Conservation (phyloP, 2,329 filamentous ascomycete genomes). For the Diaporthe destruens region DNA sequence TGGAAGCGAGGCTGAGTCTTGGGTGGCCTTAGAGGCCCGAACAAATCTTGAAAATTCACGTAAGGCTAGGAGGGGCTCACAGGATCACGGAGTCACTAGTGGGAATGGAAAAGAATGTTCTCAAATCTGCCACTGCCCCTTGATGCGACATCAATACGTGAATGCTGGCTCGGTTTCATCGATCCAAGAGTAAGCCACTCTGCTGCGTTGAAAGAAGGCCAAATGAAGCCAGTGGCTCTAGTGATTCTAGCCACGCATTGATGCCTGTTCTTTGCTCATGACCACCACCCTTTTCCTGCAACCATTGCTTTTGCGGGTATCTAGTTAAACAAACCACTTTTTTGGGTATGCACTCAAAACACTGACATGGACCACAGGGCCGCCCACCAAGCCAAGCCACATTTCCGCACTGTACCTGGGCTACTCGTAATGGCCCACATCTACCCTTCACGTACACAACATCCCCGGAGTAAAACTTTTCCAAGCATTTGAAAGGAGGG, state of each 20-base stretch:
- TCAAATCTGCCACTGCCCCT: background rate
- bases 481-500: background rate
- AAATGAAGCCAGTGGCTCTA: background rate
- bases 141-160: background rate
- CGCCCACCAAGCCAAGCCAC: background rate
- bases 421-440: background rate
- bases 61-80: conserved; percentile 13
- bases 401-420: background rate
- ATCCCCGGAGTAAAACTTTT: background rate
- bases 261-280: background rate
- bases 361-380: background rate
- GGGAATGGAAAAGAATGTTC: conserved; percentile 26
- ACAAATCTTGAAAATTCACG: conserved; percentile 23
- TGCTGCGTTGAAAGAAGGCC: background rate
- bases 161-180: background rate
- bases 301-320: conserved; percentile 7
- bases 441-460: background rate
- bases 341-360: background rate
- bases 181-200: background rate
- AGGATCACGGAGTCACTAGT: conserved; percentile 28
- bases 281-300: conserved; percentile 4
- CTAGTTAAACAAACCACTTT: conserved; percentile 29
- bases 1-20: conserved; percentile 6
- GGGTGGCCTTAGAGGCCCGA: background rate
- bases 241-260: background rate